Evolutionary conservation across 2,329 filamentous ascomycete genomes (phyloP), one percentile per base, ranked within the genome.

Genomic region (Penicillium sp.): DNA sequence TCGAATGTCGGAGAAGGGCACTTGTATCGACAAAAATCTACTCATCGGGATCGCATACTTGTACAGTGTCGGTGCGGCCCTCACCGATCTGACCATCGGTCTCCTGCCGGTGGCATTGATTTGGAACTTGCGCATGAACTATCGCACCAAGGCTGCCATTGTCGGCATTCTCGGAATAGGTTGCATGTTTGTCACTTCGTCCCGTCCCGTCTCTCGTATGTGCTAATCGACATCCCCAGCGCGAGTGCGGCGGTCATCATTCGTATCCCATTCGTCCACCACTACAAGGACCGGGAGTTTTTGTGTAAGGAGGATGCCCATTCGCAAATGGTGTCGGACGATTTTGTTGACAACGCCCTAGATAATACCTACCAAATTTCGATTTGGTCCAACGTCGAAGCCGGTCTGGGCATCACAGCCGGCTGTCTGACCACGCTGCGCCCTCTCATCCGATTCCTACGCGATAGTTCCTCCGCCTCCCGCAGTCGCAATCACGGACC

Each of bases 61-160:
- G 2, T 80, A 81, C 61, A 79, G 77, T 48, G 72, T 65, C 1
- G 72, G 75, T 22, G 70, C 73, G 20, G 64, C 72, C 31, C 63
- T 75, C 4, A 75, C 76, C 35, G 79, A 82, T 60, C 76, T 80
- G 36, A 78, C 75, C 1, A 69, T 82, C n/a, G 72, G 75, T 5
- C 70, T 81, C 30, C 66, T 82, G 1, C 80, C 80, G 0, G 74
- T 79, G 4, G 78, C 78, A 47, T 67, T 86, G 10, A 73, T 85
- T 2, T 80, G 75, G 71, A 72, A 76, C 20, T 63, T 85, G 25
- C 76, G 81, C 49, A 82, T 85, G 75, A 76, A 77, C 40, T 62
- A 49, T 5, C 74, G 72, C 47, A 77, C 75, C 2, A 85, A 83
- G 58, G 16, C 76, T 2, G 74, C 80, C 1, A 68, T 84, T 7